Evolutionary conservation across 164 flowering plant genomes (phyloP).

Genomic region (Tetrastigma voinierianum): DNA sequence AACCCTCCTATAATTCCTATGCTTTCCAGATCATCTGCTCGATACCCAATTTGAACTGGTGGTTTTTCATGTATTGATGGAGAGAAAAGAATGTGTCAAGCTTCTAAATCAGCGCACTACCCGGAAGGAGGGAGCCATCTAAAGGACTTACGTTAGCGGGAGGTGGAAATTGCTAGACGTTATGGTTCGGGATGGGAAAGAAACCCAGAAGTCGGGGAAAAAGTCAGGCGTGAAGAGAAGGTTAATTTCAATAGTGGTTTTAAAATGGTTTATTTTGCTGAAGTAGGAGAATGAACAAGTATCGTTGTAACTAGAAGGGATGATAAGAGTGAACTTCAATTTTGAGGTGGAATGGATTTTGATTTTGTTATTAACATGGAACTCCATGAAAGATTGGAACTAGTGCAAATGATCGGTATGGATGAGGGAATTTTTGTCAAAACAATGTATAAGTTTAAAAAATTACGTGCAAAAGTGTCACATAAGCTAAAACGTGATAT

Average conservation of each 20-base stretch:
- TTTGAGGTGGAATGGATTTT: neutral
- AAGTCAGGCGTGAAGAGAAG: conserved; percentile 13
- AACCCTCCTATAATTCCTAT: conserved; percentile 71
- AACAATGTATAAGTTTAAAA: no score
- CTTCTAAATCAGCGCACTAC: conserved; percentile 82
- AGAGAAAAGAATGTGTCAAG: conserved; percentile 71
- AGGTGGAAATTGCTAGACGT: conserved; percentile 9
- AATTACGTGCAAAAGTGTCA: no score
- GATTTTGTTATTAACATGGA: conserved; percentile 1
- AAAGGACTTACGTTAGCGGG: conserved; percentile 50
- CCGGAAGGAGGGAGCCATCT: conserved; percentile 93
- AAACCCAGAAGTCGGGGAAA: conserved; percentile 18
- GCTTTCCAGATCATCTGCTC: conserved; percentile 56
- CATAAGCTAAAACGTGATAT: no score
- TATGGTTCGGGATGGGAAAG: conserved; percentile 15
- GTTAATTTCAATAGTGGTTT: conserved; percentile 21
- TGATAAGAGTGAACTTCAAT: conserved; percentile 4
- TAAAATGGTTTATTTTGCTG: conserved; percentile 15
- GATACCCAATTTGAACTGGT: conserved; percentile 49
- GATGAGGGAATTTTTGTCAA: no score
- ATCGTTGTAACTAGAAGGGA: conserved; percentile 23
- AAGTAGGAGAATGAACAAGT: conserved; percentile 16
- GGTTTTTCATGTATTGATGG: conserved; percentile 21
- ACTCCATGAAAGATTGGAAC: no score
- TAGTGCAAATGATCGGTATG: no score